These are phyloP conservation scores for Colletotrichum sp. DNA, from an alignment of 2,329 filamentous ascomycete genomes.

Conservation along the genomic window DNA sequence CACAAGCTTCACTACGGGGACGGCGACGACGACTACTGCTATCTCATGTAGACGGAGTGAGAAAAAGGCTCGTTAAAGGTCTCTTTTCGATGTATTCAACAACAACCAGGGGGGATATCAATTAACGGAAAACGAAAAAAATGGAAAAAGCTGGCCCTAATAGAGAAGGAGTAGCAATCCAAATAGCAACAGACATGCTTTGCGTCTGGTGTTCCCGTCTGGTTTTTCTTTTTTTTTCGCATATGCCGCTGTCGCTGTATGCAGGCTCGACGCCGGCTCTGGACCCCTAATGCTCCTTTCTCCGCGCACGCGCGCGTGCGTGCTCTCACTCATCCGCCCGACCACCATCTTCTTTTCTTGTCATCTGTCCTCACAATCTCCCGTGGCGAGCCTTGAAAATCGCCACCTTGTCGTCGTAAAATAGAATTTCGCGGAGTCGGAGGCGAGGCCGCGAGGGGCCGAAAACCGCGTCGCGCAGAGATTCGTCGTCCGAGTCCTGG, in stretches of 20 bases:
- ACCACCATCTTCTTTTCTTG: neutral
- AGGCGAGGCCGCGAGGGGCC: constrained; percentile 50
- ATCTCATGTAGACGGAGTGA: neutral
- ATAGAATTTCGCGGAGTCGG: constrained; percentile 77
- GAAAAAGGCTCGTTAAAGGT: neutral
- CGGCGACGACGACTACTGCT: neutral
- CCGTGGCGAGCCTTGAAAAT: constrained; percentile 80
- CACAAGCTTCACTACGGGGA: neutral
- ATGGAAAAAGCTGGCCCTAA: neutral
- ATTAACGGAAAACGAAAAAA: neutral
- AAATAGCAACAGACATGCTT: neutral
- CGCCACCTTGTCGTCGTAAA: constrained; percentile 83
- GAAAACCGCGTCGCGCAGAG: constrained; percentile 50
- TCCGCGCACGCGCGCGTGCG: neutral
- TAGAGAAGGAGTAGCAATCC: neutral
- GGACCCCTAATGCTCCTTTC: neutral
- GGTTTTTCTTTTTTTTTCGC: neutral
- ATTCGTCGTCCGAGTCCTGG: constrained; percentile 52
- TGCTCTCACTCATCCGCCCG: neutral
- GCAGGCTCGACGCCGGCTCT: neutral
- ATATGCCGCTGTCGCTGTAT: neutral
- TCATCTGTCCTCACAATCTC: constrained; percentile 35
- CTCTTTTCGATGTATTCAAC: neutral
- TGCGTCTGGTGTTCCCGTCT: neutral
- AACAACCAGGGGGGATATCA: constrained; percentile 12